A percentile compares a stretch with the other conserved stretches of the same genome.
Evolutionary conservation across 805 yeast species (phyloP).

Genomic region (Suhomyces canberraensis): DNA sequence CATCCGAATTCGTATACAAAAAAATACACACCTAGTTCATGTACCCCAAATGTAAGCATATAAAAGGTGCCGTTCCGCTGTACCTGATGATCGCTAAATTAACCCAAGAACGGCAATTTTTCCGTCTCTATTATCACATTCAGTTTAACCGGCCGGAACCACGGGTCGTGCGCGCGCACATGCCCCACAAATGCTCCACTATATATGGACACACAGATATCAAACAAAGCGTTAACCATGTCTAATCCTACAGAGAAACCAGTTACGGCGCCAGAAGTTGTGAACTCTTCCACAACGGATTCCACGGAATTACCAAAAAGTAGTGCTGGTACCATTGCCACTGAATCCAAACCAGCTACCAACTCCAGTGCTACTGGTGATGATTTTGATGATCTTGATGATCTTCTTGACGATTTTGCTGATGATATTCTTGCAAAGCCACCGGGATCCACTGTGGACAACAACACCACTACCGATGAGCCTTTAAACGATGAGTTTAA

Average conservation of each 20-base stretch:
- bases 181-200: background rate
- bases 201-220: no score
- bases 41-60: no score
- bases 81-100: no score
- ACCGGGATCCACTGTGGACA: conserved; percentile 44
- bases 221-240: background rate
- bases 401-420: conserved; percentile 79
- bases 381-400: conserved; percentile 75
- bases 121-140: no score
- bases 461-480: conserved; percentile 11
- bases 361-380: conserved; percentile 25
- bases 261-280: no score
- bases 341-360: background rate
- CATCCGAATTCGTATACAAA: no score
- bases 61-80: no score
- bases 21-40: no score
- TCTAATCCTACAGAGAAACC: no score
- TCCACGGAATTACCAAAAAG: background rate
- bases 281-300: no score
- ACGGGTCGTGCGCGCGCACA: background rate
- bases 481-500: conserved; percentile 33
- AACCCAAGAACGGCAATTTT: no score
- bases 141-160: no score
- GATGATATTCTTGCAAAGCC: conserved; percentile 64
- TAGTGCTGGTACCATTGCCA: background rate